These are phyloP conservation scores for Grosmannia penicillata DNA, from an alignment of 2,329 filamentous ascomycete species.

Conservation along the genomic window DNA sequence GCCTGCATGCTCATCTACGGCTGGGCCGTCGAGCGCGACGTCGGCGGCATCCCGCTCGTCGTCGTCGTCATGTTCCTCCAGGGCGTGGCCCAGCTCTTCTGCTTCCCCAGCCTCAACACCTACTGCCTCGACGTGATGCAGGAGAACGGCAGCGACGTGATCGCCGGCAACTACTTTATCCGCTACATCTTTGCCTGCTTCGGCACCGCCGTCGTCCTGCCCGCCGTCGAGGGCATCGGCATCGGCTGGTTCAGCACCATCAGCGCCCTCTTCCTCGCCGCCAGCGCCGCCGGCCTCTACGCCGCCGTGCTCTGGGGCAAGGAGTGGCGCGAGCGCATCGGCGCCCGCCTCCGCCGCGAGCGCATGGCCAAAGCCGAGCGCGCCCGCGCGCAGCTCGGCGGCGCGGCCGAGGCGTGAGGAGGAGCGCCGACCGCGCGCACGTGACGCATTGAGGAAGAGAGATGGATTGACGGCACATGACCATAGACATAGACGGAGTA, in stretches of 20 bases:
- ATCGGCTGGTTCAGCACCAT: constrained; percentile 74
- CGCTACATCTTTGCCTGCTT: constrained; percentile 61
- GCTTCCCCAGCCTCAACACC: constrained; percentile 54
- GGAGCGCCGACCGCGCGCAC: too few species aligned
- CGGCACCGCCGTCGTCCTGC: constrained; percentile 57
- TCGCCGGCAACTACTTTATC: constrained; percentile 67
- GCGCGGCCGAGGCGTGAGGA: background rate
- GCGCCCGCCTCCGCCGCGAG: constrained; percentile 27
- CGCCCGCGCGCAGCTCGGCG: constrained; percentile 3
- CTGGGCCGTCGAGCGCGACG: constrained; percentile 28
- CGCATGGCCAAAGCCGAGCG: constrained; percentile 10
- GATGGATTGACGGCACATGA: too few species aligned
- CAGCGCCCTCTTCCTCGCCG: constrained; percentile 39
- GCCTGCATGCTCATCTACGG: constrained; percentile 33
- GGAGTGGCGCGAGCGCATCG: constrained; percentile 37
- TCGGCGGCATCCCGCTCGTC: constrained; percentile 32
- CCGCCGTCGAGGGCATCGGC: constrained; percentile 58
- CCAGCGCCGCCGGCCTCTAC: constrained; percentile 28
- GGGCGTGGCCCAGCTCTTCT: constrained; percentile 54
- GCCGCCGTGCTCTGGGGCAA: constrained; percentile 33
- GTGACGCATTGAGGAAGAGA: too few species aligned
- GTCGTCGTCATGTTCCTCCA: constrained; percentile 55
- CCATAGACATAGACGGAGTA: too few species aligned
- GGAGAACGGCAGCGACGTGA: constrained; percentile 52
- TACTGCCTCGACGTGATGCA: constrained; percentile 77